A percentile compares a stretch with the other conserved stretches of the same genome.
Evolutionary conservation across 1,284 basidiomycete genomes (phyloP).

Genomic region (Puccinia hordei): DNA sequence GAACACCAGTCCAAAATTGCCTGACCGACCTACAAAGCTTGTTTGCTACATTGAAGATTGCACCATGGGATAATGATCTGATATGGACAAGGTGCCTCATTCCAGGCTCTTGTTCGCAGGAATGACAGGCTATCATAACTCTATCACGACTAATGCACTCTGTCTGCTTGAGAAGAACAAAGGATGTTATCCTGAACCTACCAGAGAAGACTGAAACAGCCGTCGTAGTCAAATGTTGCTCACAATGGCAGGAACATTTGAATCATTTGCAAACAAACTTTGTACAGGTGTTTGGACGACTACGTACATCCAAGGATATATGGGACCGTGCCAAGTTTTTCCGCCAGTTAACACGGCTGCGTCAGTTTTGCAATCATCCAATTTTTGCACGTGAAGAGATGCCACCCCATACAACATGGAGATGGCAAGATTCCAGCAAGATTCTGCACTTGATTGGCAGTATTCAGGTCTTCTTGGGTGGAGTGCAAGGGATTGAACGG

Average conservation of each 20-base stretch:
- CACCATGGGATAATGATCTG: background rate
- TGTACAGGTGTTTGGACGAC: background rate
- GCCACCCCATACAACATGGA: background rate
- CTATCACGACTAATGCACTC: background rate
- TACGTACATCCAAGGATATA: background rate
- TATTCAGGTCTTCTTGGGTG: background rate
- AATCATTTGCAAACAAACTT: background rate
- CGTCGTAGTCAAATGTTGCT: background rate
- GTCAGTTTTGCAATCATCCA: background rate
- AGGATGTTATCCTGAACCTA: conserved; percentile 9
- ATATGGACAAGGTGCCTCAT: background rate
- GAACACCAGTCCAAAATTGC: conserved; percentile 59
- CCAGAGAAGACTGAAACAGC: background rate
- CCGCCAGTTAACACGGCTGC: background rate
- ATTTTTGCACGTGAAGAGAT: background rate
- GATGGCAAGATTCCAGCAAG: conserved; percentile 12
- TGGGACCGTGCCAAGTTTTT: conserved; percentile 3
- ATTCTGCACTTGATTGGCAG: background rate
- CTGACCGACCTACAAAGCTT: conserved; percentile 58
- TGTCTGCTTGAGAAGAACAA: background rate
- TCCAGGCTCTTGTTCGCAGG: background rate
- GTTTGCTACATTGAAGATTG: conserved; percentile 37
- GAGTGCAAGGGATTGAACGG: background rate
- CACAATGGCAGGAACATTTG: background rate
- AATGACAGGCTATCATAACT: background rate